Conservation (phyloP, 1,284 basidiomycete species). For the Pisolithus thermaeus region DNA sequence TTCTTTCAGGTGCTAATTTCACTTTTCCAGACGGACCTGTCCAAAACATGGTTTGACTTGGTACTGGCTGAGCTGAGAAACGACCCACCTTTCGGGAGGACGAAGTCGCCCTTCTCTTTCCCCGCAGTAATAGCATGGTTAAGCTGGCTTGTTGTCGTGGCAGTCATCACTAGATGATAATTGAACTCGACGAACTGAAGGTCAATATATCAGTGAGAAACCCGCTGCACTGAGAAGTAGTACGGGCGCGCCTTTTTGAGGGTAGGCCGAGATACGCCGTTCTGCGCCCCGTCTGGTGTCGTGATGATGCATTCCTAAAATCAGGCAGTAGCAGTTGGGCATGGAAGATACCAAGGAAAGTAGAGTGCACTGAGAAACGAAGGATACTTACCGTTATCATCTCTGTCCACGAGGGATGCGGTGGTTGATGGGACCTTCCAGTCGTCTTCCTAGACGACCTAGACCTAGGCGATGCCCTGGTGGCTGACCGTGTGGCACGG, state of each 20-base stretch:
- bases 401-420: slow-evolving; percentile 56
- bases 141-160: slow-evolving; percentile 58
- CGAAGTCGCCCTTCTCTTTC: slow-evolving; percentile 55
- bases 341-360: background rate
- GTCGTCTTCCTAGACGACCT: slow-evolving; percentile 1
- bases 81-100: slow-evolving; percentile 63
- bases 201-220: background rate
- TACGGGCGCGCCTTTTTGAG: slow-evolving; percentile 64
- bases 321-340: slow-evolving; percentile 3
- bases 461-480: slow-evolving; percentile 15
- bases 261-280: slow-evolving; percentile 68
- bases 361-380: slow-evolving; percentile 7
- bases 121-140: slow-evolving; percentile 69
- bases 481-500: slow-evolving; percentile 19
- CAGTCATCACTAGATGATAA: slow-evolving; percentile 58
- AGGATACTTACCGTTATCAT: slow-evolving; percentile 45
- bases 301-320: slow-evolving; percentile 64
- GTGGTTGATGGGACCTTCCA: background rate
- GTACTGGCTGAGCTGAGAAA: background rate
- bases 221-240: background rate
- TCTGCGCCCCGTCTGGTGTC: slow-evolving; percentile 59
- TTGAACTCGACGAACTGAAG: slow-evolving; percentile 65
- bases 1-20: slow-evolving; percentile 56
- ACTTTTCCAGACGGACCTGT: slow-evolving; percentile 55
- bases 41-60: background rate